Percentiles rank a stretch among this genome's conserved stretches.
Conservation (phyloP, 2,329 filamentous ascomycete genomes). For the Hypoxylon sp. region DNA sequence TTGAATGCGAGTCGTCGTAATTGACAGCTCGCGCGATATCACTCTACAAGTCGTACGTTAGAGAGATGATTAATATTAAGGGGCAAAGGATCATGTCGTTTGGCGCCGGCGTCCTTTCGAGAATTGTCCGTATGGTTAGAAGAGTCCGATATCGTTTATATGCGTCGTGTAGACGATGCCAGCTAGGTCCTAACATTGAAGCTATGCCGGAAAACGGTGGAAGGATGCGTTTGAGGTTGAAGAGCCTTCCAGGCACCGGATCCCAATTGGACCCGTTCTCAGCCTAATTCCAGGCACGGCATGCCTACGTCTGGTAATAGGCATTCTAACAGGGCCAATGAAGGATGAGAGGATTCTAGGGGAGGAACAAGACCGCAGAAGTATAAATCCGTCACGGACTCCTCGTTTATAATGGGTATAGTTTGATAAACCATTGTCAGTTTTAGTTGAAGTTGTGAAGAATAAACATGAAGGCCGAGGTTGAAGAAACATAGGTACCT, state of each 20-base stretch:
- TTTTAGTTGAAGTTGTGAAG: not conserved
- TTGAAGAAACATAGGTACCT: not conserved
- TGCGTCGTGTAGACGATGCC: conserved; percentile 19
- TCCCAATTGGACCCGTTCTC: not conserved
- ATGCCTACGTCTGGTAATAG: not conserved
- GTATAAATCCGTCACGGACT: conserved; percentile 1
- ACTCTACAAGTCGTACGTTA: conserved; percentile 14
- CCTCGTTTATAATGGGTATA: not conserved
- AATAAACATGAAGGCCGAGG: not conserved
- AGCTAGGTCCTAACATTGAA: conserved; percentile 15
- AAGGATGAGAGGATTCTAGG: not conserved
- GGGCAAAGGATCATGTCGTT: conserved; percentile 30
- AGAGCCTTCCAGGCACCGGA: not conserved
- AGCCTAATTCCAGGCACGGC: not conserved
- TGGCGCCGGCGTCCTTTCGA: not conserved
- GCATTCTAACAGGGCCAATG: not conserved
- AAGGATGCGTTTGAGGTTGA: conserved; percentile 35
- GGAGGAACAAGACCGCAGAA: not conserved
- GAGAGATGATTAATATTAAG: conserved; percentile 25
- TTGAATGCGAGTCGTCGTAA: conserved; percentile 4
- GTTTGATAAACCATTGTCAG: not conserved
- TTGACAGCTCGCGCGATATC: conserved; percentile 7
- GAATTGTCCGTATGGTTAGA: conserved; percentile 9
- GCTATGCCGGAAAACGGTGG: conserved; percentile 12
- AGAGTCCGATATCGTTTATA: conserved; percentile 4